Evolutionary conservation across 225 moss, liverwort and hornwort genomes (phyloP).

Genomic region (Physcomitrium patens): DNA sequence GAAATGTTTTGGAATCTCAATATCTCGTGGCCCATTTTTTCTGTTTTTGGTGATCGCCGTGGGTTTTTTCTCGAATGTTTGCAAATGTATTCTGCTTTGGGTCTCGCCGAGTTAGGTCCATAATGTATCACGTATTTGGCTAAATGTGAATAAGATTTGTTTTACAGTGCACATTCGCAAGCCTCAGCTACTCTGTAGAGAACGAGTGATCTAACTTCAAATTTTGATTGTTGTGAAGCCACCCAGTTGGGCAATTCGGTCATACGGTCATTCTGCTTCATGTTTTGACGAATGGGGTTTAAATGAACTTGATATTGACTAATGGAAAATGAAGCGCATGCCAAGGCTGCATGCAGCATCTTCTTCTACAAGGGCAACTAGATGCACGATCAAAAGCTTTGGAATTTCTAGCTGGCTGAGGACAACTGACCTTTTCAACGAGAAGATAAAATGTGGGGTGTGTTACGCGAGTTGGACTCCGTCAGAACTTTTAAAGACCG

Average conservation of each 20-base stretch:
- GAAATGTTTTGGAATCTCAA: neutral
- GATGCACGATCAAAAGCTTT: neutral
- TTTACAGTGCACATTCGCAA: too few relatives aligned
- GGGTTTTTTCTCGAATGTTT: too few relatives aligned
- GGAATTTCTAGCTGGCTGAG: neutral
- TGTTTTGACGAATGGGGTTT: constrained; percentile 10
- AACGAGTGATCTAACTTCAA: too few relatives aligned
- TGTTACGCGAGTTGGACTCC: neutral
- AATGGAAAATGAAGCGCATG: constrained; percentile 23
- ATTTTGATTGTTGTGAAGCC: too few relatives aligned
- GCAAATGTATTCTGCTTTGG: too few relatives aligned
- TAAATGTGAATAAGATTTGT: too few relatives aligned
- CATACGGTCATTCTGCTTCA: constrained; percentile 14
- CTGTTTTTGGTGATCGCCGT: too few relatives aligned
- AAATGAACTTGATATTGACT: constrained; percentile 25
- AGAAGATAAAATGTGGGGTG: neutral
- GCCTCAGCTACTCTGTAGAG: too few relatives aligned
- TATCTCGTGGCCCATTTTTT: neutral
- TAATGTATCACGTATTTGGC: too few relatives aligned
- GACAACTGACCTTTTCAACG: neutral
- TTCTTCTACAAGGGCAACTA: neutral
- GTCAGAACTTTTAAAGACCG: neutral
- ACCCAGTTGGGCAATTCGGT: too few relatives aligned
- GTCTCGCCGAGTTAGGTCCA: too few relatives aligned
- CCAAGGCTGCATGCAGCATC: constrained; percentile 14